These are phyloP conservation scores for Dioscorea dumetorum DNA, from an alignment of 106 monocot species.

Conservation along the genomic window DNA sequence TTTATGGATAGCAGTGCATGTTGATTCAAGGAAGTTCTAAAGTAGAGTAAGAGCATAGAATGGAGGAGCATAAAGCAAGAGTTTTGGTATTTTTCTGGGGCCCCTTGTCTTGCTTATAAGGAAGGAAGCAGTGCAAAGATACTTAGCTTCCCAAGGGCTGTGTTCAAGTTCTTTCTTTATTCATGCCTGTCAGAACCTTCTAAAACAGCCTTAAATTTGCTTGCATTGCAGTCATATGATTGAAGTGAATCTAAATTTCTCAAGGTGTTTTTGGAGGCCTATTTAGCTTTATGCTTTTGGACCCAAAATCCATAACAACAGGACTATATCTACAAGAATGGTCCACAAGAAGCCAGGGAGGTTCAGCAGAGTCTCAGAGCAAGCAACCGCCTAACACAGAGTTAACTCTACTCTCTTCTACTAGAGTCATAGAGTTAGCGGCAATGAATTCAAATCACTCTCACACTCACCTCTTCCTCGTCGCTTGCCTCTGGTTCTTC, in stretches of 20 bases:
- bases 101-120: conserved; percentile 12
- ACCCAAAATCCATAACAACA: conserved; percentile 13
- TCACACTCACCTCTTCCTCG: conserved; percentile 15
- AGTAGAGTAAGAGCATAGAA: conserved; percentile 15
- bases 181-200: conserved; percentile 77
- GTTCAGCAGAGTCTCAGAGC: not conserved
- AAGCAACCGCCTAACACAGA: too few species aligned
- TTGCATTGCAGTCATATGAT: conserved; percentile 39
- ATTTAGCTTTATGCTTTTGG: conserved; percentile 28
- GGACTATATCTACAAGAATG: conserved; percentile 32
- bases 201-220: conserved; percentile 61
- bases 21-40: conserved; percentile 43
- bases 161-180: conserved; percentile 56
- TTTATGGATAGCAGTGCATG: conserved; percentile 33
- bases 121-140: conserved; percentile 61
- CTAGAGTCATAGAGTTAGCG: conserved; percentile 3
- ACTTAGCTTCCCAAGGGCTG: conserved; percentile 56
- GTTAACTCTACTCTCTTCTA: not conserved
- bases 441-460: conserved; percentile 17
- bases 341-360: not conserved
- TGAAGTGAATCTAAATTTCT: conserved; percentile 49
- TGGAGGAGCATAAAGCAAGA: conserved; percentile 27
- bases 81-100: conserved; percentile 14
- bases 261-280: conserved; percentile 31
- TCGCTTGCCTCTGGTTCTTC: conserved; percentile 20